A percentile compares a stretch with the other conserved stretches of the same genome.
These are phyloP conservation scores for Leonotis leonurus DNA, from an alignment of 257 asterid genomes.

Conservation along the genomic window DNA sequence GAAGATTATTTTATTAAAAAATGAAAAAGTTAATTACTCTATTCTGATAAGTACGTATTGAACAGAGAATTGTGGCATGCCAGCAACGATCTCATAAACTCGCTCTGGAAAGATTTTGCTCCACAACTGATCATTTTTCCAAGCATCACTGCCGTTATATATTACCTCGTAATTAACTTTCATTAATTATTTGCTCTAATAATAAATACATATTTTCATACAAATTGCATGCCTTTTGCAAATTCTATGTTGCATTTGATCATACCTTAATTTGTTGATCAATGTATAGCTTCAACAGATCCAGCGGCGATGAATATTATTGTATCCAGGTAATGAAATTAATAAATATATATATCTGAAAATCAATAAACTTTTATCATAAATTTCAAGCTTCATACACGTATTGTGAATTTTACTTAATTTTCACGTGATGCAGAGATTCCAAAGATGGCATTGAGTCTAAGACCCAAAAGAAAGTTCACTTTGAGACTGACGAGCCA, in stretches of 20 bases:
- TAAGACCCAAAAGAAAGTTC: background rate
- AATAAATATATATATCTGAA: background rate
- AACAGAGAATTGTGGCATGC: constrained; percentile 39
- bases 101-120: constrained; percentile 23
- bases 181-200: background rate
- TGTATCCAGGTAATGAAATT: constrained; percentile 21
- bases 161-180: constrained; percentile 37
- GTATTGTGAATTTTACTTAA: background rate
- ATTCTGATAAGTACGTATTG: too few species aligned
- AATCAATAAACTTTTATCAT: too few species aligned
- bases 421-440: constrained; percentile 8
- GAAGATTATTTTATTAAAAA: too few species aligned
- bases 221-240: too few species aligned
- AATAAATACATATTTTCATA: too few species aligned
- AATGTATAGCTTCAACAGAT: constrained; percentile 31
- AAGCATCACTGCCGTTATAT: too few species aligned
- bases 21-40: too few species aligned
- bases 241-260: background rate
- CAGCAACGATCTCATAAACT: constrained; percentile 40
- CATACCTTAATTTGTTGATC: background rate
- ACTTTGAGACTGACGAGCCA: constrained; percentile 41
- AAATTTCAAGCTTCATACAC: background rate
- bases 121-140: constrained; percentile 20
- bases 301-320: background rate
- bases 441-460: background rate